Evolutionary conservation across 345 rosid genomes (phyloP), one percentile per base, ranked within the genome.

Genomic region (Eutrema yunnanense): DNA sequence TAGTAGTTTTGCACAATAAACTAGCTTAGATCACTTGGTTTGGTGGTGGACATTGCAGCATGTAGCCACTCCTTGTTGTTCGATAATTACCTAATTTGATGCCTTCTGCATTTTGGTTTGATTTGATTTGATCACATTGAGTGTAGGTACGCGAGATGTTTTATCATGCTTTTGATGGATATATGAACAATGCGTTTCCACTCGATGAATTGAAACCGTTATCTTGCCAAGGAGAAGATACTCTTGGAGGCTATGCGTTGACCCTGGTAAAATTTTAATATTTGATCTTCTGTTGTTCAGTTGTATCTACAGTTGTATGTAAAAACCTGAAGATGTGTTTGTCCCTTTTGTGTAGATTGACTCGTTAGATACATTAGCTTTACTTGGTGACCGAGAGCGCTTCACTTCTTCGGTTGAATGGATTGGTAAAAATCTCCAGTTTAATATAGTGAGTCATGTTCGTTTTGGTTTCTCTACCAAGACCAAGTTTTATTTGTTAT

Each of bases 81-180:
- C 4, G 36, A 12, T 26, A 33, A 7, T 16, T 44, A 13, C 47
- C n/a, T 69, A 0, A n/a, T 26, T 65, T 56, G 8, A 6, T 65
- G 34, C n/a, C 40, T 52, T 12, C 32, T 27, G 19, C 29, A 9
- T 6, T 27, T 9, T 10, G 4, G 8, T 48, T 56, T 63, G 41
- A 1, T 48, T 56, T 63, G 41, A 1, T 43, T 61, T 73, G 30
- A 33, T 59, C 13, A 40, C 1, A 5, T 41, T 38, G 71, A 54
- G 19, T 70, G 26, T 76, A 95, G 99, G 99, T 95, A 59, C 96
- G 86, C 48, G 97, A 76, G 74, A 95, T 95, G 99, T 92, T 95
- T 83, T 92, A 95, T 87, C 99, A 90, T 81, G 96, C 96, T 30
- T 95, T 95, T 65, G 80, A 90, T 82, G 99, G 99, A 69, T 95